Base-by-base conservation (phyloP, 2,329 filamentous ascomycete genomes). In the Pyrenochaeta sp. region DNA sequence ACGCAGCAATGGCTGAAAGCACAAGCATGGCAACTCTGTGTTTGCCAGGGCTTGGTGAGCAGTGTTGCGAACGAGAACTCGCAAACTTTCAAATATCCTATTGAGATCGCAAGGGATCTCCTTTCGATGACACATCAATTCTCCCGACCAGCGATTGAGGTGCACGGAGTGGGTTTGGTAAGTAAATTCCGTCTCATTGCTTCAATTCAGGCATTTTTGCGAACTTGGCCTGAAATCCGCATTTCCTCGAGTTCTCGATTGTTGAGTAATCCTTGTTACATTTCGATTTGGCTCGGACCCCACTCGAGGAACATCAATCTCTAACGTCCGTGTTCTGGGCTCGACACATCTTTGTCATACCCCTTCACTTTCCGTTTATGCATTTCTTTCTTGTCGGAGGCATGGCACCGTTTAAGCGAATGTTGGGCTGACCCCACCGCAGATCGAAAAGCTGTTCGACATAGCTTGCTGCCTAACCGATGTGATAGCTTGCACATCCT, bases 391-490 rank as follows among this genome's bases (percentile, higher is more conserved):
- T 28, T 49, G 47, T 49, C 31, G 45, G 48, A 52, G 17, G n/a
- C n/a, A 23, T 35, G 24, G 15, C n/a, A 24, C 17, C 14, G 31
- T 49, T 37, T 31, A 48, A 44, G 41, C 48, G 44, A 41, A 37
- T 21, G 20, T 47, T 53, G 38, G 47, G 54, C 66, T 70, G 52
- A 69, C 60, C 47, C 23, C 23, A 41, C 31, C 45, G 46, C 56
- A 86, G 82, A 84, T 94, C 48, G 89, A 92, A 64, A 93, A 93
- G 65, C 74, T 96, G 9, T 82, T 94, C 58, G 87, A 92, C 55
- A 82, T 92, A 23, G 84, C 88, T 9, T 87, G 82, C 66, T 84
- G 85, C 11, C 77, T 94, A 49, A 86, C 81, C 6, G 88, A 93
- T 52, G 85, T 89, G 15, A 83, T 96, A 41, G 80, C 85, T 7